Percentiles rank a stretch among this genome's conserved stretches.
Conservation (phyloP, 2,329 filamentous ascomycete species). For the Venturiaceae sp. region DNA sequence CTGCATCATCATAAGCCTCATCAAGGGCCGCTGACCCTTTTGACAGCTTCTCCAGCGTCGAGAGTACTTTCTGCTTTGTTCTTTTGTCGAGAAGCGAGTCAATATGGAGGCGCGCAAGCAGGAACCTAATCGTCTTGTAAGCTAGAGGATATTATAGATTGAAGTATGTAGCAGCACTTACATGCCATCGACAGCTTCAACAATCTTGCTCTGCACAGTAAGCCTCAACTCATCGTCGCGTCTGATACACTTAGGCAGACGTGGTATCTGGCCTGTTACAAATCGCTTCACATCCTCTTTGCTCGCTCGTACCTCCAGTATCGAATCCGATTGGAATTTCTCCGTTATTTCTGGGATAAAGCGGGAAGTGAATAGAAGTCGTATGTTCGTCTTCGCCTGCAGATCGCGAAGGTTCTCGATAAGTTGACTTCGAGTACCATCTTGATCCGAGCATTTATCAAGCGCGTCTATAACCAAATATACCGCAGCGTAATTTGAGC, state of each 20-base stretch:
- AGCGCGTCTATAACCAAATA: conserved; percentile 9
- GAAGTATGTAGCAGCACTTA: no score
- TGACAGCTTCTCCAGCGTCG: not conserved
- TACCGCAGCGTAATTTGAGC: no score
- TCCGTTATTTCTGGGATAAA: not conserved
- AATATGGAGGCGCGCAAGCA: conserved; percentile 10
- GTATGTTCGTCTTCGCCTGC: not conserved
- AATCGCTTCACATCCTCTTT: not conserved
- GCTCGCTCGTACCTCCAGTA: conserved; percentile 1
- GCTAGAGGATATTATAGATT: no score
- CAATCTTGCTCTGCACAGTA: not conserved
- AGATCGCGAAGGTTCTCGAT: not conserved
- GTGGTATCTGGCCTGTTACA: not conserved
- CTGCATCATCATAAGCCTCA: not conserved
- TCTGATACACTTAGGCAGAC: not conserved
- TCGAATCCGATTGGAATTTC: not conserved
- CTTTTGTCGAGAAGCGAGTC: conserved; percentile 3
- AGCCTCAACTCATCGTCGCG: not conserved
- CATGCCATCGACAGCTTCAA: no score
- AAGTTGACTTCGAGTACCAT: not conserved
- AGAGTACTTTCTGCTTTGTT: not conserved
- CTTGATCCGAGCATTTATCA: conserved; percentile 5
- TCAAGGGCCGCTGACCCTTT: not conserved
- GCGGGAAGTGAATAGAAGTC: conserved; percentile 6
- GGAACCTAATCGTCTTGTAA: conserved; percentile 3